These are phyloP conservation scores for Ormosia emarginata DNA, from an alignment of 306 rosid genomes.

Conservation along the genomic window DNA sequence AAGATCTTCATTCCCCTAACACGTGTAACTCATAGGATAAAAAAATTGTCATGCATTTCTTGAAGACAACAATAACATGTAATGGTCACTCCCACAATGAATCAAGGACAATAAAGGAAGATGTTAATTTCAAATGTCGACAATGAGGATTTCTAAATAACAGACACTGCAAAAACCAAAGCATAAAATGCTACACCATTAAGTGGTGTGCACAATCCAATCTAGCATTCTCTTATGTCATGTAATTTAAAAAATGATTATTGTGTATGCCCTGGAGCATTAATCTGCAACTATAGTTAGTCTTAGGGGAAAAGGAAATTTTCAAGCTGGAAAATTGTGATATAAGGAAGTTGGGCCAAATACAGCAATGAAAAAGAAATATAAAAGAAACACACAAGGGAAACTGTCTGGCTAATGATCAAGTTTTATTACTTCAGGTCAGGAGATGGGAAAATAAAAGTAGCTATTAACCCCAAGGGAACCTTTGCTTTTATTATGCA, in stretches of 20 bases:
- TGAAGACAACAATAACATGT: too few relatives aligned
- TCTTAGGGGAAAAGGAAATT: background rate
- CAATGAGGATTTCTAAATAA: too few relatives aligned
- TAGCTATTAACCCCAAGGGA: background rate
- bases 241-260: too few relatives aligned
- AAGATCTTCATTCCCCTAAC: constrained; percentile 73
- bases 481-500: background rate
- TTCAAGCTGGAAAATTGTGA: background rate
- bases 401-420: background rate
- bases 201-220: too few relatives aligned
- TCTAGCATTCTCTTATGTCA: too few relatives aligned
- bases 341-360: background rate
- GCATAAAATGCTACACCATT: too few relatives aligned
- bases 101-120: too few relatives aligned
- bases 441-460: background rate
- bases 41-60: too few relatives aligned
- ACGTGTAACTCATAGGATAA: constrained; percentile 10
- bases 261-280: background rate
- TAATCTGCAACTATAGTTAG: background rate
- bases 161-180: too few relatives aligned
- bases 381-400: background rate
- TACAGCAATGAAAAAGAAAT: background rate
- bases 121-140: too few relatives aligned
- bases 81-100: too few relatives aligned
- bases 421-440: background rate